Evolutionary conservation across 2,329 filamentous ascomycete species (phyloP), one percentile per base, ranked within the genome.

Genomic region (Sclerotinia borealis): DNA sequence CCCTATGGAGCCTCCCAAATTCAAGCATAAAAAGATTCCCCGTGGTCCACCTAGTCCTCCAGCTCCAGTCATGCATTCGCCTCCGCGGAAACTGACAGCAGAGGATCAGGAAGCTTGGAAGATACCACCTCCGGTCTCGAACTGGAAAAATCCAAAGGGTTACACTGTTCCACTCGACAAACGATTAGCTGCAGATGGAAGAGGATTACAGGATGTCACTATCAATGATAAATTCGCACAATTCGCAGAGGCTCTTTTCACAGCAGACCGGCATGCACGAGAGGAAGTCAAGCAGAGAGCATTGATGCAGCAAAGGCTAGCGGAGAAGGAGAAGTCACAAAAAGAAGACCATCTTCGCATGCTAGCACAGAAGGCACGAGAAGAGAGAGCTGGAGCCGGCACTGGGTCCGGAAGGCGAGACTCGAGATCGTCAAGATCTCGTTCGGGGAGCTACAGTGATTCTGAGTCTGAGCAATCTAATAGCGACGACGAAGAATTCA

Each of bases 91-190:
- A 74, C 82, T 99, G 66, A 99, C 95, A 1, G 95, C 93, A 7
- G 93, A 96, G 75, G 95, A 99, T 71, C 93, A 98, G 76, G 95
- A 98, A 76, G 91, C 91, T 64, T 99, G 95, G 95, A 92, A 88
- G 73, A 97, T 91, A 37, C 88, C 88, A 0, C 92, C 93, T 2
- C 91, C 93, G 0, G 88, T 99, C 2, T 96, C 91, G 25, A 98
- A 98, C 76, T 99, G 95, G 95, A 99, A 99, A 84, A 99, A 99
- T 76, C 91, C 93, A 1, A 98, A 98, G 79, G 95, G 95, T 72
- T 99, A 96, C 74, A 99, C 95, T 0, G 91, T 99, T 1, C 92
- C 95, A 0, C 77, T 99, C 59, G 95, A 99, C 76, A 99, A 99
- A 80, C 88, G 95, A 74, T 79, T 99, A 70, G 95, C 95, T 22